Base-by-base conservation (phyloP, 148 eudicot genomes). In the Persicaria tinctoria region DNA sequence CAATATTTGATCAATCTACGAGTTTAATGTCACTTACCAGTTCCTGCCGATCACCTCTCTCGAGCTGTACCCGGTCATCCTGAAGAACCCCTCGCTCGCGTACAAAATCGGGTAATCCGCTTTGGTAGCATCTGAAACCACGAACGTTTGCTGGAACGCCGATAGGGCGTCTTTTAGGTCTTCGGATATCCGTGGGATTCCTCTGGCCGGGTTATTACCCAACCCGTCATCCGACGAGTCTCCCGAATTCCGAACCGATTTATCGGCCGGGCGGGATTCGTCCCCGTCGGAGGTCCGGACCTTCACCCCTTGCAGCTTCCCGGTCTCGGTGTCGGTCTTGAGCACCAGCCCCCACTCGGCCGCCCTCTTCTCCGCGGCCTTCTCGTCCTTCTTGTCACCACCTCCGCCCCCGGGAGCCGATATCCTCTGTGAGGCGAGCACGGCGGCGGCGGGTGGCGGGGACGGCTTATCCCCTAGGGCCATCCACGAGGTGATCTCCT, bases 321-420 rank as follows among this genome's bases (percentile, higher is more conserved):
- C 98, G 4, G 98, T 95, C 76, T 95, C 91, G 46, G 70, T 74
- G 54, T 95, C 92, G 6, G 97, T 95, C 81, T 89, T 82, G 49
- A 95, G 81, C 20, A 90, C 93, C 53, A 95, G 62, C 0, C 98
- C 98, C 98, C 98, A 95, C 86, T 92, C 98, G 13, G 98, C 97
- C 46, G 98, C 98, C 78, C 98, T 86, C 70, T 89, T 82, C 27
- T 83, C 82, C 46, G 72, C 64, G 20, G 84, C 9, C 9, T 64
- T 80, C 55, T 70, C 72, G 6, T 54, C n/a, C 10, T 75, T 74
- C 55, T 70, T 72, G 6, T 54, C n/a, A 5, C 74, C 76, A 6
- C 49, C 73, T 14, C 83, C 84, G 51, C 11, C 57, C 38, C 77
- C 23, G 8, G 54, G 72, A 14, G 79, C 57, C 13, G 80, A 73